phyloP scores from a whole-genome alignment of 2,329 filamentous ascomycete genomes.

The Cladosporium sp. region DNA sequence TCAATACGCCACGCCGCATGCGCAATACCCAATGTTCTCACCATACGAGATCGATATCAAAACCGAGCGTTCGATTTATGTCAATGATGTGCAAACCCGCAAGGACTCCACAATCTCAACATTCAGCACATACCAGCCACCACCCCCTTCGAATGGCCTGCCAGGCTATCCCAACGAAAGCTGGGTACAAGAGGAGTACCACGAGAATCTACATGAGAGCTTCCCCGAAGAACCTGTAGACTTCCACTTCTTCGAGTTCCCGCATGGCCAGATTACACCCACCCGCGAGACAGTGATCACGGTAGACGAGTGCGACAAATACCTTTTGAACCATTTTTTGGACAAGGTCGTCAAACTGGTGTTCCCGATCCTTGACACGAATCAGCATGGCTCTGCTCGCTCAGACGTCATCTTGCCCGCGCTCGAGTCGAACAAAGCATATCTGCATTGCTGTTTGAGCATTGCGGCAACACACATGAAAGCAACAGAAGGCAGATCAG shows the following conservation, averaged over 20 bases:
- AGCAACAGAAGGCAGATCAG: conserved; percentile 65
- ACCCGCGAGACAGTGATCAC: conserved; percentile 72
- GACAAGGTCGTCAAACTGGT: conserved; percentile 82
- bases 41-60: conserved; percentile 96
- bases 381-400: conserved; percentile 79
- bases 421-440: conserved; percentile 86
- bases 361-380: conserved; percentile 88
- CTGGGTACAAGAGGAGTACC: conserved; percentile 72
- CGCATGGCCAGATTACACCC: conserved; percentile 64
- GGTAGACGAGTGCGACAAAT: conserved; percentile 83
- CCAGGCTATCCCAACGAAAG: conserved; percentile 61
- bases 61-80: conserved; percentile 90
- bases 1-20: conserved; percentile 36
- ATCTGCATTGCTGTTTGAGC: conserved; percentile 93
- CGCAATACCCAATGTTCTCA: conserved; percentile 59
- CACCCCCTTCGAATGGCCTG: conserved; percentile 69
- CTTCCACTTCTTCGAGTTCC: conserved; percentile 80
- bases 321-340: conserved; percentile 86
- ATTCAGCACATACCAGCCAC: conserved; percentile 86
- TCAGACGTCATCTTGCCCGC: conserved; percentile 84
- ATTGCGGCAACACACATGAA: conserved; percentile 92
- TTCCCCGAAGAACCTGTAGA: conserved; percentile 59
- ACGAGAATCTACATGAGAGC: conserved; percentile 67
- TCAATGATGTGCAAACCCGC: conserved; percentile 84
- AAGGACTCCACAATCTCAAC: conserved; percentile 86